Conservation (phyloP, 306 rosid genomes). For the Cicer arietinum region DNA sequence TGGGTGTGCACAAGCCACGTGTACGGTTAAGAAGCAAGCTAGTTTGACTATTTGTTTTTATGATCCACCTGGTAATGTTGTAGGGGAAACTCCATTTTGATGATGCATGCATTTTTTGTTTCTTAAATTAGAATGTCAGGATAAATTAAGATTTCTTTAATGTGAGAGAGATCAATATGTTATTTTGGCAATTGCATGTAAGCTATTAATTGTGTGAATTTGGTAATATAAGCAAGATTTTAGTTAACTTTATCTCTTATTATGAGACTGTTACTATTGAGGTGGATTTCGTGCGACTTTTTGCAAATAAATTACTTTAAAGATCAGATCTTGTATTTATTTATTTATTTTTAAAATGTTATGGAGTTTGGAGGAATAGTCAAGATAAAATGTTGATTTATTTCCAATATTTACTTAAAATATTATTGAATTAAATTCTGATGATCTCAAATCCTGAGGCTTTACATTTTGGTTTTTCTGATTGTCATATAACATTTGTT, state of each 20-base stretch:
- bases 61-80: conserved; percentile 72
- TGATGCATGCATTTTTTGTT: neutral
- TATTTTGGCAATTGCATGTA: neutral
- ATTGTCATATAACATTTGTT: neutral
- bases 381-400: too few relatives aligned
- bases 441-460: too few relatives aligned
- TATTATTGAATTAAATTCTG: too few relatives aligned
- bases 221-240: neutral
- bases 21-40: conserved; percentile 54
- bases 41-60: conserved; percentile 76
- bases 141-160: neutral
- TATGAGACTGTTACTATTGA: neutral
- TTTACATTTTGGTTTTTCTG: neutral
- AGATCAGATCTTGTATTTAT: neutral
- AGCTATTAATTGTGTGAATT: conserved; percentile 2
- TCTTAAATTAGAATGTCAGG: neutral
- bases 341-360: too few relatives aligned
- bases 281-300: neutral
- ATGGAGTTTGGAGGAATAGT: too few relatives aligned
- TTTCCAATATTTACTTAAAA: too few relatives aligned
- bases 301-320: neutral
- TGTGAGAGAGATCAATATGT: neutral
- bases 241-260: neutral
- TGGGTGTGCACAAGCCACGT: conserved; percentile 72
- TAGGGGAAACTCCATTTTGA: conserved; percentile 76